These are phyloP conservation scores for Daldinia decipiens DNA, from an alignment of 495 filamentous ascomycete genomes.

Conservation along the genomic window DNA sequence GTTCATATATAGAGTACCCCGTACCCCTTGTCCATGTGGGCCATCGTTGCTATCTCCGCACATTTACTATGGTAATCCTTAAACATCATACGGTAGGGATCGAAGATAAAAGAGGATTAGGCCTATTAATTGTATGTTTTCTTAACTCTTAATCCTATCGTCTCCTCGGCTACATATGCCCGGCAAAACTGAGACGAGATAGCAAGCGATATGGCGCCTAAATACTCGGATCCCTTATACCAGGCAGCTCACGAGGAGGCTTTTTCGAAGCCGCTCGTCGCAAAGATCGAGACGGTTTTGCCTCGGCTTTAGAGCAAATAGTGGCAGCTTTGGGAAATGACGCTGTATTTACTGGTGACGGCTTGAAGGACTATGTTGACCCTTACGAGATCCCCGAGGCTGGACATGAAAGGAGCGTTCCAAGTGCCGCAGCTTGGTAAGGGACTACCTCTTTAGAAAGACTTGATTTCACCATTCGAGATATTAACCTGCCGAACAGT, in stretches of 20 bases:
- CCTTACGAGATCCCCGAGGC: constrained; percentile 51
- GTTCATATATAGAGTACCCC: constrained; percentile 28
- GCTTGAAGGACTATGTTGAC: constrained; percentile 51
- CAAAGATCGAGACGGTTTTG: constrained; percentile 39
- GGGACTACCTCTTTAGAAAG: not conserved
- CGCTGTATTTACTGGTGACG: constrained; percentile 47
- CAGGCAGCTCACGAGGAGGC: constrained; percentile 43
- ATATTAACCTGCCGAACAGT: constrained; percentile 16
- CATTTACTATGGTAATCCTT: not conserved
- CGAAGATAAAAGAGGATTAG: constrained; percentile 14
- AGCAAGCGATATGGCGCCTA: constrained; percentile 13
- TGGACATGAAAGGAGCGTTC: constrained; percentile 46
- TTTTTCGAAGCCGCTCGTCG: constrained; percentile 42
- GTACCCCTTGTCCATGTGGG: constrained; percentile 20
- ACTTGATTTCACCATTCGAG: not conserved
- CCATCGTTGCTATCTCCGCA: constrained; percentile 36
- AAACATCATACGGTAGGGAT: not conserved
- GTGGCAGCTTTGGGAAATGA: constrained; percentile 45
- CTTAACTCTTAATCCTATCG: not conserved
- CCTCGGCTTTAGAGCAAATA: constrained; percentile 42
- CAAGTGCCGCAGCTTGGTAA: constrained; percentile 51
- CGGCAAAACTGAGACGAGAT: constrained; percentile 1
- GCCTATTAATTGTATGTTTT: not conserved
- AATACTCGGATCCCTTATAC: constrained; percentile 39
- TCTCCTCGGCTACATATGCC: not conserved